These are phyloP conservation scores for Fusarium guadeloupense DNA, from an alignment of 2,329 filamentous ascomycete genomes.

Conservation along the genomic window DNA sequence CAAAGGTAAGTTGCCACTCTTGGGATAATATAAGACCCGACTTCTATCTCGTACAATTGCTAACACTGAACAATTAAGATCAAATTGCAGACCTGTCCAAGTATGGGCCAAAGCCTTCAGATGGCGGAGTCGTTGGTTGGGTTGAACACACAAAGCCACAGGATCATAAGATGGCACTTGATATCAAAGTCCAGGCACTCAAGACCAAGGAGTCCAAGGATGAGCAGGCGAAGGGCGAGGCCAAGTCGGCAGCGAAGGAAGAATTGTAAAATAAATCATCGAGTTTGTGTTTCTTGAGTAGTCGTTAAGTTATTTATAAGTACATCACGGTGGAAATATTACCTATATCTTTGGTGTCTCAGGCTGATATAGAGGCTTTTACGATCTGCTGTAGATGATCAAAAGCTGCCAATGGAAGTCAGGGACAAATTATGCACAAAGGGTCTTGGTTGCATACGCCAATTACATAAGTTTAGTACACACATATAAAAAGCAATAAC, in stretches of 20 bases:
- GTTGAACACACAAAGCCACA: conserved; percentile 44
- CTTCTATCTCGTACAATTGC: not conserved
- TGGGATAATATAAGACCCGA: too few species aligned
- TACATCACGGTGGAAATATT: too few species aligned
- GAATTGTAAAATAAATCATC: conserved; percentile 34
- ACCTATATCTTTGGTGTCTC: not conserved
- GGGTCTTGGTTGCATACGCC: conserved; percentile 6
- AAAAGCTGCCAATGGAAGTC: not conserved
- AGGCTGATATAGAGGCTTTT: not conserved
- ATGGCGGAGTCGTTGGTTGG: conserved; percentile 46
- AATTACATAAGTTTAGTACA: not conserved
- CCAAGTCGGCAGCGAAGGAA: conserved; percentile 32
- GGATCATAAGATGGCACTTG: conserved; percentile 48
- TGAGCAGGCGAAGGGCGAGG: conserved; percentile 8
- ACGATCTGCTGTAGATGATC: not conserved
- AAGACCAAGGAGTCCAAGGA: conserved; percentile 38
- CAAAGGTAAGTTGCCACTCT: conserved; percentile 50
- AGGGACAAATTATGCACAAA: conserved; percentile 15
- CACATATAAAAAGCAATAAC: conserved; percentile 13
- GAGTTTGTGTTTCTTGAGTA: not conserved
- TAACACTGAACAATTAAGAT: conserved; percentile 28
- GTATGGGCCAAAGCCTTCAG: conserved; percentile 41
- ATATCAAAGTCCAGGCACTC: conserved; percentile 49
- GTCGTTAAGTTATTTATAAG: not conserved
- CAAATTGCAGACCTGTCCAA: conserved; percentile 43